Base-by-base conservation (phyloP, 169 alveolate species). In the Babesia divergens region DNA sequence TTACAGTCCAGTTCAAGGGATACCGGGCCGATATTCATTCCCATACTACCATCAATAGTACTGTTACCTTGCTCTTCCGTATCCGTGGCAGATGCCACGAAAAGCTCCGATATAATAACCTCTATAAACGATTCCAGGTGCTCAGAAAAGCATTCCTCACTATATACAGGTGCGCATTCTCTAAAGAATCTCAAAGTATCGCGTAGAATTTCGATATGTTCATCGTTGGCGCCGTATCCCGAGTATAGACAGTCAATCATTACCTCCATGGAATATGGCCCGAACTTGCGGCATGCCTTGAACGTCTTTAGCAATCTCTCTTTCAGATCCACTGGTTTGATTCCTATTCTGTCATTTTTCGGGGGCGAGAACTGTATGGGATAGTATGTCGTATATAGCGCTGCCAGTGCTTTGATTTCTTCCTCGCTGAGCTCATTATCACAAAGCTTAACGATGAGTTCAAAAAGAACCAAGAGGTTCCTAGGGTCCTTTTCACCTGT, bases 321-420 rank as follows among this genome's bases (percentile, higher is more conserved):
- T 62, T 77, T 77, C 40, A 77, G 52, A 50, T 77, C 60, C 65
- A 42, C 16, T 26, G 83, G 82, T n/a, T 22, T 77, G 22, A 77
- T 77, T 28, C 74, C 65, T 6, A 77, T 68, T 14, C 38, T 49
- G 52, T 77, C 88, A 28, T 70, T 68, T 60, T 80, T 71, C 0
- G 88, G 88, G 20, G 84, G 88, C 43, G 24, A 34, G 58, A 80
- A 80, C 29, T 80, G 76, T 52, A 80, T 71, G 9, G 88, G 88
- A 37, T 58, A 80, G 37, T 80, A 80, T 6, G 66, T 18, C 28
- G 80, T 26, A 55, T 44, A 59, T 16, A 65, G 18, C 37, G 42
- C 31, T 7, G 88, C 70, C 31, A 80, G 44, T 9, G 28, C 24
- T 32, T 56, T 72, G 18, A 53, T 56, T 9, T 80, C 84, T 16